These are phyloP conservation scores for Carex littledalei DNA, from an alignment of 176 grass and related monocot species.

Conservation along the genomic window DNA sequence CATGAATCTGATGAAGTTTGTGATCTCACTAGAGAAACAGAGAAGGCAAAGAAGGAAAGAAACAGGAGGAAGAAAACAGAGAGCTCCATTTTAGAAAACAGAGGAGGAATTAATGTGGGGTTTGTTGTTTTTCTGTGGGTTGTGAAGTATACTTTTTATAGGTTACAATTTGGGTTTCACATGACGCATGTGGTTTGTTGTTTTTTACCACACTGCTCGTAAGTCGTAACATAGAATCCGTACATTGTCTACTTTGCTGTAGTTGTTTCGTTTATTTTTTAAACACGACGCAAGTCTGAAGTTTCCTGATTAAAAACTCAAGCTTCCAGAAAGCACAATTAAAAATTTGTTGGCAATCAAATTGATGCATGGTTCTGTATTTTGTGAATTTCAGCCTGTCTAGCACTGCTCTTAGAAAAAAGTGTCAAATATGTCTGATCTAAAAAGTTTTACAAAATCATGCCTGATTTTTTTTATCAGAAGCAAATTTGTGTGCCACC, in stretches of 20 bases:
- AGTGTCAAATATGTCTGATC: too few species aligned
- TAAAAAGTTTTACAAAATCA: too few species aligned
- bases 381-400: too few species aligned
- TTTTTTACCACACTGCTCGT: too few species aligned
- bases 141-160: neutral
- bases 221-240: too few species aligned
- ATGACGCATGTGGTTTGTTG: neutral
- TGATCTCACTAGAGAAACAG: slow-evolving; percentile 29
- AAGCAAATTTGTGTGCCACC: too few species aligned
- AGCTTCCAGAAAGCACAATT: neutral
- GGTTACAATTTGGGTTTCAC: neutral
- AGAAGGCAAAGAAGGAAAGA: slow-evolving; percentile 37
- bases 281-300: neutral
- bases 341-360: neutral
- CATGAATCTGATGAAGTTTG: slow-evolving; percentile 70
- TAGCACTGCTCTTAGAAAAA: too few species aligned
- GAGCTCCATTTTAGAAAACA: neutral
- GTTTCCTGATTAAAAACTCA: neutral
- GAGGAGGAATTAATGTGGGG: neutral
- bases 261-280: neutral
- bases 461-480: too few species aligned
- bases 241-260: too few species aligned
- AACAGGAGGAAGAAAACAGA: slow-evolving; percentile 32
- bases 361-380: too few species aligned
- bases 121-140: neutral